Evolutionary conservation across 495 filamentous ascomycete genomes (phyloP), one percentile per base, ranked within the genome.

Genomic region (Margaritispora aquatica): DNA sequence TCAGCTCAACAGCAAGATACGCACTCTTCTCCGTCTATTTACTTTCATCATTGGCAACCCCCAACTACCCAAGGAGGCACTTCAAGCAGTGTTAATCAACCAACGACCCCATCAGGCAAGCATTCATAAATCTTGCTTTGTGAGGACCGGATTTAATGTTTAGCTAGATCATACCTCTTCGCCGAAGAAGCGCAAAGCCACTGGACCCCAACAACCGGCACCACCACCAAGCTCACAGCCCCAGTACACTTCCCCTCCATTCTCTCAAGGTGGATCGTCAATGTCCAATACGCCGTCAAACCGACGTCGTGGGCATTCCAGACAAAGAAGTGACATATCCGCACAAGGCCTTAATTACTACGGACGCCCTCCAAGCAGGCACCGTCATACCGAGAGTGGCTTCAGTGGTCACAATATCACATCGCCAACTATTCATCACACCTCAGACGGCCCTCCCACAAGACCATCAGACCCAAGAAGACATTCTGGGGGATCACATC

Each of bases 1-100:
- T 69, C 73, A 27, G 70, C 73, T n/a, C 76, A 80, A 52, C 79
- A 80, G 57, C 78, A 85, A 73, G 50, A 64, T 26, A 68, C 79
- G 54, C 73, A 81, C 38, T 79, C 83, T 8, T 85, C 89, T 7
- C 79, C 85, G 1, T 84, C 84, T 15, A 87, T 96, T 51, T 95
- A 90, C 68, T 96, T 96, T 61, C 92, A 96, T 67, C 90, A 96
- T 66, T 96, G 89, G 89, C 85, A 90, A 55, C 92, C 92, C 4
- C 92, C 91, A 24, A 77, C 74, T 15, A 78, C 80, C 7, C 83
- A 85, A 70, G 70, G 75, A 63, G 78, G 76, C 55, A 70, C 38
- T 21, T 31, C 74, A 61, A 56, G 74, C 61, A 71, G 77, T 63
- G 73, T 76, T 55, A 80, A 84, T 66, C 84, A 84, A 70, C 79